Evolutionary conservation across 495 filamentous ascomycete genomes (phyloP), one percentile per base, ranked within the genome.

Genomic region (Penicillium ucsense): DNA sequence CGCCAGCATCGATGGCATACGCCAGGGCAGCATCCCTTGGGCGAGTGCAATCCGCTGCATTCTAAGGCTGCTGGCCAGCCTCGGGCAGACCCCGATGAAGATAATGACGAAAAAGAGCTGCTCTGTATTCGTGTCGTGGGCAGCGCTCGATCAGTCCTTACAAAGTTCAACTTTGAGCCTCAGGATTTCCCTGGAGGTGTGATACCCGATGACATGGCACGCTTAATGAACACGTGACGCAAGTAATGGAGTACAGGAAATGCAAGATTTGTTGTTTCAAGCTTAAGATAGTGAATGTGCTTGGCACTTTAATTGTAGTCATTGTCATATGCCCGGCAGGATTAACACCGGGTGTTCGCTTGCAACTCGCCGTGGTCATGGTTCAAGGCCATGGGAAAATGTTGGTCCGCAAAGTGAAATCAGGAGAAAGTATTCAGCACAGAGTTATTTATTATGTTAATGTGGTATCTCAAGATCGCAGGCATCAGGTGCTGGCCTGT

Each of bases 1-100:
- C 70, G 70, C 29, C 70, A 74, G 49, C 63, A 64, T 10, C 57
- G 53, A 37, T 71, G 68, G 67, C 70, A 74, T 60, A 33, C 55
- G n/a, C 54, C 56, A 29, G 53, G 59, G 29, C 51, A 56, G 6
- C 55, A 66, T 44, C 61, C 63, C 3, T 38, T 50, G 3, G 28
- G 46, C 32, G 39, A 38, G 4, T 39, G 50, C 27, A 52, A 54
- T 31, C 40, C 41, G 4, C 29, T 55, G 1, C 35, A 34, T 8
- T 10, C 41, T 28, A 8, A 6, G 34, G 35, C 8, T 8, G n/a
- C 38, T 34, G 12, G 28, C 5, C 36, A 12, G 12, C 8, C 31
- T 36, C 34, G 4, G 3, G 20, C 49, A 20, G 32, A 40, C 6
- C 40, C 52, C 2, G 36, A 41, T 28, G 41, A 52, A 31, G 12